Evolutionary conservation across 2,329 filamentous ascomycete species (phyloP).

Genomic region (Penicillium nordicum): DNA sequence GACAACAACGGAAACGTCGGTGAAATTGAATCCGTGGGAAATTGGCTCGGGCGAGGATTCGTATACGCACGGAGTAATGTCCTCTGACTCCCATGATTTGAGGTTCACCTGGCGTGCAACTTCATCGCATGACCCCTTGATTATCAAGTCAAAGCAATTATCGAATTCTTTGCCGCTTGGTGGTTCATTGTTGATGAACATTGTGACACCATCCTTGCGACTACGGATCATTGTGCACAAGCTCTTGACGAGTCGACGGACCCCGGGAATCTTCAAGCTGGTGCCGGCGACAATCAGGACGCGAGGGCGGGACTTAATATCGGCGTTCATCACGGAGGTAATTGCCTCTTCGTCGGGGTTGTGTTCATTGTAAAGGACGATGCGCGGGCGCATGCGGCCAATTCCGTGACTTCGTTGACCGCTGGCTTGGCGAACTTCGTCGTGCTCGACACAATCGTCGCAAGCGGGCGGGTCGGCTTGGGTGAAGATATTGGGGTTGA

Average conservation of each 20-base stretch:
- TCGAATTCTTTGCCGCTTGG: conserved; percentile 81
- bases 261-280: conserved; percentile 90
- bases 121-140: conserved; percentile 82
- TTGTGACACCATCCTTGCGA: conserved; percentile 72
- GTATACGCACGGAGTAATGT: conserved; percentile 32
- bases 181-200: conserved; percentile 91
- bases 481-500: conserved; percentile 75
- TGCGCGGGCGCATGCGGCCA: conserved; percentile 81
- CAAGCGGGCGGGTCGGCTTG: conserved; percentile 82
- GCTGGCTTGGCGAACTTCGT: conserved; percentile 70
- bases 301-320: conserved; percentile 81
- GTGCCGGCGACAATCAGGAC: conserved; percentile 94
- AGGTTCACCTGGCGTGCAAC: conserved; percentile 70
- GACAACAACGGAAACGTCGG: conserved; percentile 39
- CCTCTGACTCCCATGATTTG: conserved; percentile 52
- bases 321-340: conserved; percentile 80
- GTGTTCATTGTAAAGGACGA: conserved; percentile 95
- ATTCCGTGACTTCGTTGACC: conserved; percentile 93
- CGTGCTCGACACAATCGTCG: conserved; percentile 67
- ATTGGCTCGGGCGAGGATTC: conserved; percentile 34
- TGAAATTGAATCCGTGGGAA: not conserved
- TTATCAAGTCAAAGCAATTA: conserved; percentile 88
- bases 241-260: conserved; percentile 83
- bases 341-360: conserved; percentile 97
- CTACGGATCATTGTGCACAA: conserved; percentile 83